Conservation (phyloP, 2,329 filamentous ascomycete species). For the Plenodomus tracheiphilus region DNA sequence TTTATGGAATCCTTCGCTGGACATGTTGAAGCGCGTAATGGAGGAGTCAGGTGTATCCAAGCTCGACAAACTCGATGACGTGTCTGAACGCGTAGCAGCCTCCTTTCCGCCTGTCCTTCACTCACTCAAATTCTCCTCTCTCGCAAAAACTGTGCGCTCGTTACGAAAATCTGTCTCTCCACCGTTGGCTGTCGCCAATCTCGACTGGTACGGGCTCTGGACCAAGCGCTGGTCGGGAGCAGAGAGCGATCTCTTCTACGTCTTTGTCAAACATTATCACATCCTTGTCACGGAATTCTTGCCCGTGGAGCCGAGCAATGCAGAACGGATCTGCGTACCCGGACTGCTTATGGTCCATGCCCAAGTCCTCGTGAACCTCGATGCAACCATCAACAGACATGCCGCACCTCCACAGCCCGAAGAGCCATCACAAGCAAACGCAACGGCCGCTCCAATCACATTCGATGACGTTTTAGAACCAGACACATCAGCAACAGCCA, state of each 20-base stretch:
- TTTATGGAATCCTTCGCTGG: constrained; percentile 74
- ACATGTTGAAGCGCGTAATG: constrained; percentile 71
- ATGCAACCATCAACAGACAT: constrained; percentile 82
- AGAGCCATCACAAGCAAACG: constrained; percentile 24
- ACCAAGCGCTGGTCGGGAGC: constrained; percentile 81
- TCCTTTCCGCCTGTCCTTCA: constrained; percentile 71
- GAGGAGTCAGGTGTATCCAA: constrained; percentile 66
- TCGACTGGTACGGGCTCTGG: constrained; percentile 88
- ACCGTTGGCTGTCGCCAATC: constrained; percentile 69
- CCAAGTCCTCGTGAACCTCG: constrained; percentile 76
- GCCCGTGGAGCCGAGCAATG: constrained; percentile 52
- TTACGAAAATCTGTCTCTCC: constrained; percentile 68
- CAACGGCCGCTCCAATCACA: constrained; percentile 56
- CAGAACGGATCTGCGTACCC: constrained; percentile 68
- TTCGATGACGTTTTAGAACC: constrained; percentile 68
- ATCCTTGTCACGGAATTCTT: constrained; percentile 71
- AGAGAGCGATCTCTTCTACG: constrained; percentile 88
- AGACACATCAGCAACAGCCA: constrained; percentile 67
- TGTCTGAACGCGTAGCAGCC: constrained; percentile 65
- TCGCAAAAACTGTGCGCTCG: constrained; percentile 62
- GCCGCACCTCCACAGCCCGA: constrained; percentile 43
- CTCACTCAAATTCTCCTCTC: constrained; percentile 63
- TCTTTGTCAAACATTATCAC: constrained; percentile 88
- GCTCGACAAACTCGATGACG: constrained; percentile 53
- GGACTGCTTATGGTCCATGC: constrained; percentile 80